Percentiles rank a stretch among this genome's conserved stretches.
Evolutionary conservation across 2,329 filamentous ascomycete species (phyloP).

Genomic region (Thyridium curvatum): DNA sequence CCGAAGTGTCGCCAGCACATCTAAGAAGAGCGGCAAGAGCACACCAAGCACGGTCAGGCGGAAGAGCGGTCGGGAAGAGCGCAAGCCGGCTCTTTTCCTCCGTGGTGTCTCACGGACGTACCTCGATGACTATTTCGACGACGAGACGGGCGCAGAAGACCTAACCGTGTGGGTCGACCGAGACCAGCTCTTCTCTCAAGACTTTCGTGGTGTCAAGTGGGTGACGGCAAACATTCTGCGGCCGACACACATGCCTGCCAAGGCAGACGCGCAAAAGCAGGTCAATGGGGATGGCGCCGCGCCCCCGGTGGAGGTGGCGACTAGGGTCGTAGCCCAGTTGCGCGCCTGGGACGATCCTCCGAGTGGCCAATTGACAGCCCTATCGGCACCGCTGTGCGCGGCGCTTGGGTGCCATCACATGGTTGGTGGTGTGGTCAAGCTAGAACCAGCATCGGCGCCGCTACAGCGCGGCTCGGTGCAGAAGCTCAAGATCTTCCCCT

Average conservation of each 20-base stretch:
- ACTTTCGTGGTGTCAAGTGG: conserved; percentile 70
- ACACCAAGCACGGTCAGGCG: conserved; percentile 60
- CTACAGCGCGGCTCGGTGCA: conserved; percentile 50
- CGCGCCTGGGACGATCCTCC: conserved; percentile 81
- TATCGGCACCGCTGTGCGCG: conserved; percentile 72
- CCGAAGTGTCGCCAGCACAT: conserved; percentile 72
- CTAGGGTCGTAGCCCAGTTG: conserved; percentile 70
- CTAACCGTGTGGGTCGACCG: conserved; percentile 81
- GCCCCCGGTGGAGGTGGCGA: conserved; percentile 45
- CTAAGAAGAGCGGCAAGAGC: conserved; percentile 72
- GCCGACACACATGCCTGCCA: conserved; percentile 68
- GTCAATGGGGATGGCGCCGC: conserved; percentile 61
- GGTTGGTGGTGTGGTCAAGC: conserved; percentile 79
- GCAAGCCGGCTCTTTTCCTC: conserved; percentile 66
- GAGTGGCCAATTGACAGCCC: conserved; percentile 69
- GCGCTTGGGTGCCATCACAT: conserved; percentile 66
- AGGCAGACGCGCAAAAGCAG: conserved; percentile 62
- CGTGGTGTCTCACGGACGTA: conserved; percentile 68
- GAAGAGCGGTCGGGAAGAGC: conserved; percentile 52
- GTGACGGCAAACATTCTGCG: conserved; percentile 82
- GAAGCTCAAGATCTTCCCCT: conserved; percentile 74
- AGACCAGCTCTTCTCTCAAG: conserved; percentile 65
- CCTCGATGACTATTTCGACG: conserved; percentile 72
- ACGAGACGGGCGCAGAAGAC: conserved; percentile 37
- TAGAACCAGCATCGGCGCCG: conserved; percentile 74